A percentile compares a stretch with the other conserved stretches of the same genome.
These are phyloP conservation scores for Fusarium sp. DNA, from an alignment of 2,329 filamentous ascomycete genomes.

Conservation along the genomic window DNA sequence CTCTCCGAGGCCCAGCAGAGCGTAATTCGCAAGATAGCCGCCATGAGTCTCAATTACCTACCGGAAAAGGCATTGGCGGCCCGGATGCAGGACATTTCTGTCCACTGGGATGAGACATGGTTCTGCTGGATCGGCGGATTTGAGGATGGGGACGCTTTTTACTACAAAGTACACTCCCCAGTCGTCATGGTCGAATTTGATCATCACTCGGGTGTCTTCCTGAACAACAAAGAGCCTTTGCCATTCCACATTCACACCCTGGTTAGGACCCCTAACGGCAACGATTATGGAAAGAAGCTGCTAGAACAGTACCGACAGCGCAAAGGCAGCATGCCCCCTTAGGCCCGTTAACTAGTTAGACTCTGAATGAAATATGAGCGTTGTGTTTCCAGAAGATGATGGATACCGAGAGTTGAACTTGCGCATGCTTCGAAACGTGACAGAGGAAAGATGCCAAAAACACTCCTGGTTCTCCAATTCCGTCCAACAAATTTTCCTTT, in stretches of 20 bases:
- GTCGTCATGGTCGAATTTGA: slow-evolving; percentile 81
- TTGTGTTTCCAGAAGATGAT: not conserved
- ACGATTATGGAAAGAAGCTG: slow-evolving; percentile 74
- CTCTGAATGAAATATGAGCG: not conserved
- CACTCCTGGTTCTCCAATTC: too few species aligned
- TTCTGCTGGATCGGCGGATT: slow-evolving; percentile 82
- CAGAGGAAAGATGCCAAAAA: not conserved
- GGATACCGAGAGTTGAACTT: not conserved
- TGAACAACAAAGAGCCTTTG: slow-evolving; percentile 76
- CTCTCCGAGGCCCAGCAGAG: slow-evolving; percentile 10
- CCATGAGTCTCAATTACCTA: slow-evolving; percentile 8
- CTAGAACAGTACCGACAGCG: slow-evolving; percentile 9
- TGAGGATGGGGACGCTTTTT: slow-evolving; percentile 75
- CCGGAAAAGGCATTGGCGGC: slow-evolving; percentile 11
- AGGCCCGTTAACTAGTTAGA: not conserved
- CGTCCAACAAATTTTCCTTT: too few species aligned
- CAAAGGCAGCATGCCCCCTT: not conserved
- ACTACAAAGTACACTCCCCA: slow-evolving; percentile 80
- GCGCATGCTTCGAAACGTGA: not conserved
- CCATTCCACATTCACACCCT: slow-evolving; percentile 84
- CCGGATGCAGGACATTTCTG: slow-evolving; percentile 63
- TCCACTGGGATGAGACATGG: slow-evolving; percentile 74
- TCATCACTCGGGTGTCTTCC: slow-evolving; percentile 80
- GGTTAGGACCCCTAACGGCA: slow-evolving; percentile 76
- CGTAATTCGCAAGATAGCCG: slow-evolving; percentile 1